Evolutionary conservation across 257 asterid species (phyloP).

Genomic region (Echites panduratus): DNA sequence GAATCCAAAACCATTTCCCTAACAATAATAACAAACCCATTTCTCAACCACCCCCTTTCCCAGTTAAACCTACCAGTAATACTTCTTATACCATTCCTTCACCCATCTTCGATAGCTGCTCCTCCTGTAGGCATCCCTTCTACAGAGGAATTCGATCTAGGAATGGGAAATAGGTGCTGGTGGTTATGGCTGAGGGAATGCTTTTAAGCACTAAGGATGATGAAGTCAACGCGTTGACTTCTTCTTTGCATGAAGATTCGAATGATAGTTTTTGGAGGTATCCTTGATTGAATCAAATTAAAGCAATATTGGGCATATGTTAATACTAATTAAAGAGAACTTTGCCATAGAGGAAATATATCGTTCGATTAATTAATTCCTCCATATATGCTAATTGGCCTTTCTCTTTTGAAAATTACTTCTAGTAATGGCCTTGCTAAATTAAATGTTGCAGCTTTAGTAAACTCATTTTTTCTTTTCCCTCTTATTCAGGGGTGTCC

Average conservation of each 20-base stretch:
- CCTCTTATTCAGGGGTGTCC: neutral
- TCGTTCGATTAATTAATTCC: neutral
- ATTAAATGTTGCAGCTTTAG: neutral
- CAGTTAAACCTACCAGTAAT: neutral
- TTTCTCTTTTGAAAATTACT: neutral
- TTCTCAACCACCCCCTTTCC: neutral
- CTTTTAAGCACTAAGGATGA: constrained; percentile 33
- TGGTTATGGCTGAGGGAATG: constrained; percentile 63
- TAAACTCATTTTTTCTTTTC: neutral
- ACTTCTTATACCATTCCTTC: too few relatives aligned
- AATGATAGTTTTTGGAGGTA: constrained; percentile 8
- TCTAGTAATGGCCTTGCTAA: neutral
- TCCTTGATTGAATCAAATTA: neutral
- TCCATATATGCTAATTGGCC: neutral
- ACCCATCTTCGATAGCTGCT: constrained; percentile 5
- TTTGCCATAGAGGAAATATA: neutral
- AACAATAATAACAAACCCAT: too few relatives aligned
- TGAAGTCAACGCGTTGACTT: neutral
- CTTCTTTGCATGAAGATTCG: neutral
- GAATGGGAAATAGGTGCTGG: constrained; percentile 59
- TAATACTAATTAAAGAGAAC: neutral
- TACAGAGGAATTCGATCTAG: constrained; percentile 46
- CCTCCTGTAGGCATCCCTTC: constrained; percentile 35
- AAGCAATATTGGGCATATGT: neutral
- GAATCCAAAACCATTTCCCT: too few relatives aligned